phyloP scores from a whole-genome alignment of 2,329 filamentous ascomycete genomes.

The Tympanopsis confertula region DNA sequence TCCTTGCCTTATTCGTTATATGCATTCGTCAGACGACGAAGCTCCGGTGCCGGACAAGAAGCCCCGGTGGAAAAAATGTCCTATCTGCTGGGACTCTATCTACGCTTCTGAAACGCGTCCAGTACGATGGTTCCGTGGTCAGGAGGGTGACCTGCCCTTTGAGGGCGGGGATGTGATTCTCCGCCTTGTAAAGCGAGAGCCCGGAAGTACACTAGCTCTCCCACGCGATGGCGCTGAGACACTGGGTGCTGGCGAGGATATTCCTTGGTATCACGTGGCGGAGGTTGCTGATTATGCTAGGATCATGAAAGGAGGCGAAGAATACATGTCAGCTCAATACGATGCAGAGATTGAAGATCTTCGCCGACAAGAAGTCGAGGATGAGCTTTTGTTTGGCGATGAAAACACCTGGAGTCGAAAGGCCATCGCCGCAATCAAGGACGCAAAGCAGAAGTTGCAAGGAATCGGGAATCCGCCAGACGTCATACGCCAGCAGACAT shows the following conservation, averaged over 20 bases:
- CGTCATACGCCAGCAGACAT: conserved; percentile 2
- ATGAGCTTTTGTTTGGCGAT: conserved; percentile 64
- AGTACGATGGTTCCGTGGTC: conserved; percentile 58
- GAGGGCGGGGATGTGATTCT: conserved; percentile 62
- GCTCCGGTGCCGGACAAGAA: conserved; percentile 40
- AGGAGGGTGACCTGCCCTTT: conserved; percentile 48
- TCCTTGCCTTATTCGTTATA: conserved; percentile 65
- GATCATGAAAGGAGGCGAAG: conserved; percentile 63
- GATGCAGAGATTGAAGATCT: conserved; percentile 52
- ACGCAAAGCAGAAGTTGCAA: conserved; percentile 51
- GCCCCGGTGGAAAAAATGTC: conserved; percentile 61
- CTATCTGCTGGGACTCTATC: conserved; percentile 62
- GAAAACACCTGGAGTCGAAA: conserved; percentile 61
- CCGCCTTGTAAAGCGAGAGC: conserved; percentile 50
- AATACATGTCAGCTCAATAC: conserved; percentile 57
- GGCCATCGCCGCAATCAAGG: conserved; percentile 47
- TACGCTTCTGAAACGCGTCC: conserved; percentile 60
- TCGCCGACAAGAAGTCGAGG: conserved; percentile 51
- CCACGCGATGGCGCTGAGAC: conserved; percentile 51
- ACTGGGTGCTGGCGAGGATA: conserved; percentile 43
- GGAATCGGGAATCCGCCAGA: conserved; percentile 54
- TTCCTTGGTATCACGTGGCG: conserved; percentile 63
- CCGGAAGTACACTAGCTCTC: conserved; percentile 56
- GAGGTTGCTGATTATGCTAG: conserved; percentile 65
- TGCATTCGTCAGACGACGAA: conserved; percentile 56